Conservation (phyloP, 2,329 filamentous ascomycete genomes). For the Fusarium hainanense region DNA sequence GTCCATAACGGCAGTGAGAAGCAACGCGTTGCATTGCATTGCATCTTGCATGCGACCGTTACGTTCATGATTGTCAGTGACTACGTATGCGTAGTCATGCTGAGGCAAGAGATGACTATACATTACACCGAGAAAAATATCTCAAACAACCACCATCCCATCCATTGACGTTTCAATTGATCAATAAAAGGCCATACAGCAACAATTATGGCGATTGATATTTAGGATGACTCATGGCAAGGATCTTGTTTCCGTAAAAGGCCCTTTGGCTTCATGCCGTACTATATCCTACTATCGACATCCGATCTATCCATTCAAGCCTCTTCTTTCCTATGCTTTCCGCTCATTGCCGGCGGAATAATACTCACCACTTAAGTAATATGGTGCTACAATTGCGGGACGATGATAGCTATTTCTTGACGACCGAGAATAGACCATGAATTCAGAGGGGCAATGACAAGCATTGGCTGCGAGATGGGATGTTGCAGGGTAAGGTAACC, state of each 20-base stretch:
- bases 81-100: slow-evolving; percentile 19
- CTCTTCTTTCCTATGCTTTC: slow-evolving; percentile 40
- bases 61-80: slow-evolving; percentile 12
- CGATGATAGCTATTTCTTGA: slow-evolving; percentile 13
- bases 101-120: slow-evolving; percentile 32
- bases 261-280: slow-evolving; percentile 7
- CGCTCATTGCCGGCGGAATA: slow-evolving; percentile 35
- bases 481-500: slow-evolving; percentile 43
- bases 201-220: not conserved
- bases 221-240: slow-evolving; percentile 3
- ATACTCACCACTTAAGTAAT: not conserved
- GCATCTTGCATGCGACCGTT: slow-evolving; percentile 24
- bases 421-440: not conserved
- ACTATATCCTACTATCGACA: not conserved
- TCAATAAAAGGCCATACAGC: not conserved
- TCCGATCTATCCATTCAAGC: slow-evolving; percentile 6
- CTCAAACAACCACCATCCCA: not conserved
- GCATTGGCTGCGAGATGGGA: slow-evolving; percentile 24
- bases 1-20: slow-evolving; percentile 9
- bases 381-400: slow-evolving; percentile 30
- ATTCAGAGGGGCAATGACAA: slow-evolving; percentile 11
- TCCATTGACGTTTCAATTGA: not conserved
- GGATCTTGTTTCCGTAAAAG: slow-evolving; percentile 38
- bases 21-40: slow-evolving; percentile 1
- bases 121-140: slow-evolving; percentile 6